Base-by-base conservation (phyloP, 2,329 filamentous ascomycete genomes). In the Alternaria arbusti region DNA sequence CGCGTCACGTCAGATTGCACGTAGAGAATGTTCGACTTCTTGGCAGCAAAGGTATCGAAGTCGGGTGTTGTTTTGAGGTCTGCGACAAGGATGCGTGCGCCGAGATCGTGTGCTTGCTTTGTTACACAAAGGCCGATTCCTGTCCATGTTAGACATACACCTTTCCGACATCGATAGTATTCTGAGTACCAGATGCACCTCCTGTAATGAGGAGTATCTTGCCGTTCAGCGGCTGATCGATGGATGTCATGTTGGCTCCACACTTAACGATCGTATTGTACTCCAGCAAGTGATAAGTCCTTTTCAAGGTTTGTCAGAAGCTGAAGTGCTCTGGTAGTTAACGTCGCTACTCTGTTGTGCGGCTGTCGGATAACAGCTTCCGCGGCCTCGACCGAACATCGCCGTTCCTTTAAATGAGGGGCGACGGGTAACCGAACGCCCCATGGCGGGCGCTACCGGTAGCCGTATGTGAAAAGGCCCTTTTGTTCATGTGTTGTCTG, bases 151-250 rank as follows among this genome's bases (percentile, higher is more conserved):
- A 20, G 10, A 11, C 32, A 15, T n/a, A 22, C 32, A 12, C 6
- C 20, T 13, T 36, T 5, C 9, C 15, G 15, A 5, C 8, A 32
- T 47, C 15, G 15, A 17, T 15, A 32, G 30, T 32, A 15, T 32
- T 32, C 30, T 32, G 15, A n/a, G 2, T 62, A 76, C 74, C 75
- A 57, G 76, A 80, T 59, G 76, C 78, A 12, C 76, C 78, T 20
- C 78, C 78, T 0, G 78, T 80, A 54, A 80, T 72, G 1, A 77
- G 67, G 17, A 78, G 69, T 61, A 80, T 76, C 51, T 75, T 78
- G 55, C 65, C 68, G 15, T 74, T 69, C 5, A 79, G 59, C 10
- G 76, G 72, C 43, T 77, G 72, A 44, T 79, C 74, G 36, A 72
- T 72, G 2, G 72, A 70, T 12, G 58, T 13, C 61, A 66, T 66